Conservation (phyloP, 805 yeast species). For the Monosporozyma unispora region DNA sequence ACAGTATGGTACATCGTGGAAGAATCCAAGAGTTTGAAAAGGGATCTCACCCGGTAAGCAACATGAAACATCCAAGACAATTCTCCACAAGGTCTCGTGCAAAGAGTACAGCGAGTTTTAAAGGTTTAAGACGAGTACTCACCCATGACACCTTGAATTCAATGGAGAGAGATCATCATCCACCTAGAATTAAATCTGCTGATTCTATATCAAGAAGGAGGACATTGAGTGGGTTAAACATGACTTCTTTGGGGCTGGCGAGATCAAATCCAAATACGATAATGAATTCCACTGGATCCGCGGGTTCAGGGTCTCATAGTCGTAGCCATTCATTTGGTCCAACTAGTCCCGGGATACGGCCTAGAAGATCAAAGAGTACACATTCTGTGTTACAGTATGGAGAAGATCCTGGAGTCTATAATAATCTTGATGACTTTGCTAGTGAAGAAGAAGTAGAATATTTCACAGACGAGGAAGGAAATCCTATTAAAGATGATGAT, state of each 20-base stretch:
- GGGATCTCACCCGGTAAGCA: conserved; percentile 8
- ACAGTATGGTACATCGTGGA: conserved; percentile 13
- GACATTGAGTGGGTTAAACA: conserved; percentile 25
- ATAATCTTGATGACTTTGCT: conserved; percentile 16
- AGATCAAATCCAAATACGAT: conserved; percentile 14
- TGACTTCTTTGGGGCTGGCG: conserved; percentile 26
- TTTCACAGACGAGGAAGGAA: conserved; percentile 31
- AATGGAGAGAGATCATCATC: conserved; percentile 10
- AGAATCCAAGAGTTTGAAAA: conserved; percentile 4
- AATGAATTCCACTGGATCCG: neutral
- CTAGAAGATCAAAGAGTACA: conserved; percentile 22
- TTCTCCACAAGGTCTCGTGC: conserved; percentile 27
- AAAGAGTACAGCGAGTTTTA: conserved; percentile 27
- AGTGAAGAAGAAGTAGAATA: conserved; percentile 36
- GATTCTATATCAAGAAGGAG: conserved; percentile 24
- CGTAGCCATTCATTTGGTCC: conserved; percentile 5
- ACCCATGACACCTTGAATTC: conserved; percentile 18
- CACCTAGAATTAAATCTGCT: conserved; percentile 16
- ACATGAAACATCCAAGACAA: conserved; percentile 12
- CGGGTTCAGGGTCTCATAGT: conserved; percentile 1
- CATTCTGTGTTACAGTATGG: conserved; percentile 24
- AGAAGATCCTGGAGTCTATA: conserved; percentile 9
- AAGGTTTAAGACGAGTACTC: conserved; percentile 22
- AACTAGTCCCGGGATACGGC: conserved; percentile 20
- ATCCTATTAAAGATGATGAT: conserved; percentile 4